These are phyloP conservation scores for Penicillium pancosmium DNA, from an alignment of 495 filamentous ascomycete species.

Conservation along the genomic window DNA sequence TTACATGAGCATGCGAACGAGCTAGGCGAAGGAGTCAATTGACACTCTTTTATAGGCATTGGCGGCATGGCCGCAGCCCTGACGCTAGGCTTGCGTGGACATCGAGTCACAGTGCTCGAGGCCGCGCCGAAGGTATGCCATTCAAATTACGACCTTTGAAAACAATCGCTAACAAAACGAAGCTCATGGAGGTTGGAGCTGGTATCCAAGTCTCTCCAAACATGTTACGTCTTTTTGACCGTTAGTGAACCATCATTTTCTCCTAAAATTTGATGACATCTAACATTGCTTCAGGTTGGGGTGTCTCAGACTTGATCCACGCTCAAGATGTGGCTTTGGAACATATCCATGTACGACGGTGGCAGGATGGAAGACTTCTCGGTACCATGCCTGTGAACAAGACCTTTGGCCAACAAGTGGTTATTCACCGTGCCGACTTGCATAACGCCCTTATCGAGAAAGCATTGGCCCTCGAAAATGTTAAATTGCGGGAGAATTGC, in stretches of 20 bases:
- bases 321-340: slow-evolving; percentile 42
- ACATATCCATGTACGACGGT: slow-evolving; percentile 46
- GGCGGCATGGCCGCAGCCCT: slow-evolving; percentile 68
- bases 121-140: slow-evolving; percentile 37
- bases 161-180: slow-evolving; percentile 11
- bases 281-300: slow-evolving; percentile 38
- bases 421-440: slow-evolving; percentile 49
- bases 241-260: slow-evolving; percentile 26
- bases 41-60: slow-evolving; percentile 49
- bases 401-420: slow-evolving; percentile 44
- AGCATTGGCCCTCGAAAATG: slow-evolving; percentile 38
- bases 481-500: slow-evolving; percentile 40
- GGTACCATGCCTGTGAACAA: slow-evolving; percentile 45
- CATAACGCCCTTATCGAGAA: slow-evolving; percentile 44
- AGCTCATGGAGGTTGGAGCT: slow-evolving; percentile 68
- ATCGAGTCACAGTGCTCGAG: slow-evolving; percentile 43
- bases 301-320: slow-evolving; percentile 43
- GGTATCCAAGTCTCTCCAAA: slow-evolving; percentile 82
- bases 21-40: not conserved
- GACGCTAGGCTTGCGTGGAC: slow-evolving; percentile 56
- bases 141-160: not conserved
- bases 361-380: slow-evolving; percentile 44
- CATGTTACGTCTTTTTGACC: slow-evolving; percentile 70
- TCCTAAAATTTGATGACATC: not conserved
- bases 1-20: not conserved